Percentiles rank a stretch among this genome's conserved stretches.
Conservation (phyloP, 768 basidiomycete genomes). For the Tulasnella sp. region DNA sequence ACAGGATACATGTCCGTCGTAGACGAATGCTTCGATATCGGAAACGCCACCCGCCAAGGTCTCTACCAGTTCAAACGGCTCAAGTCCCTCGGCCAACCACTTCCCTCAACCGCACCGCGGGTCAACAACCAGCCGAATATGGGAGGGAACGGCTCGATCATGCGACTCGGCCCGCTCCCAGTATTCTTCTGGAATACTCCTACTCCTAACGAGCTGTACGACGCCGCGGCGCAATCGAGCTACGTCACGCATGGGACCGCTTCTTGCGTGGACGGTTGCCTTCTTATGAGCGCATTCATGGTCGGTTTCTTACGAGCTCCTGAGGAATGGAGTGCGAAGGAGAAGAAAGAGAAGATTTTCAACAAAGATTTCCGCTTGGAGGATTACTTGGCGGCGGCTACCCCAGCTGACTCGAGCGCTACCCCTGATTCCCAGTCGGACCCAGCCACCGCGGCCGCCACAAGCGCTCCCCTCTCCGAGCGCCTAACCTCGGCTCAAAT, state of each 20-base stretch:
- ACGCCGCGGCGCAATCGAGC: slow-evolving; percentile 21
- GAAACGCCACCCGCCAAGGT: slow-evolving; percentile 15
- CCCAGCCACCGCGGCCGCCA: neutral
- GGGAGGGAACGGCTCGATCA: slow-evolving; percentile 34
- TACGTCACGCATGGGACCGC: slow-evolving; percentile 22
- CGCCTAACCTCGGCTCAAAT: neutral
- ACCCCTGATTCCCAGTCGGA: neutral
- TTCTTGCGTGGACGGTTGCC: slow-evolving; percentile 26
- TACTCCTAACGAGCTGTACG: neutral
- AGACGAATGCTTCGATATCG: slow-evolving; percentile 35
- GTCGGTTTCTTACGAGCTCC: slow-evolving; percentile 29
- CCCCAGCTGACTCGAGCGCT: neutral
- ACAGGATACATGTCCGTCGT: slow-evolving; percentile 35
- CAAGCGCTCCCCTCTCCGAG: neutral
- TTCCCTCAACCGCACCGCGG: neutral
- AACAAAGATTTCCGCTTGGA: slow-evolving; percentile 18
- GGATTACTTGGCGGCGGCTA: slow-evolving; percentile 4
- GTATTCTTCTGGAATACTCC: slow-evolving; percentile 24
- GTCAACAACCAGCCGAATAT: neutral
- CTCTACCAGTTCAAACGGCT: neutral
- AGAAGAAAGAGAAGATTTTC: slow-evolving; percentile 31
- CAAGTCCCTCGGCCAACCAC: neutral
- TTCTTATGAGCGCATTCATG: slow-evolving; percentile 26
- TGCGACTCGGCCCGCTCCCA: slow-evolving; percentile 34
- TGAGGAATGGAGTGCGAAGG: neutral